phyloP scores from a whole-genome alignment of 228 moss, liverwort and hornwort species.

The Sphagnum magellanicum region DNA sequence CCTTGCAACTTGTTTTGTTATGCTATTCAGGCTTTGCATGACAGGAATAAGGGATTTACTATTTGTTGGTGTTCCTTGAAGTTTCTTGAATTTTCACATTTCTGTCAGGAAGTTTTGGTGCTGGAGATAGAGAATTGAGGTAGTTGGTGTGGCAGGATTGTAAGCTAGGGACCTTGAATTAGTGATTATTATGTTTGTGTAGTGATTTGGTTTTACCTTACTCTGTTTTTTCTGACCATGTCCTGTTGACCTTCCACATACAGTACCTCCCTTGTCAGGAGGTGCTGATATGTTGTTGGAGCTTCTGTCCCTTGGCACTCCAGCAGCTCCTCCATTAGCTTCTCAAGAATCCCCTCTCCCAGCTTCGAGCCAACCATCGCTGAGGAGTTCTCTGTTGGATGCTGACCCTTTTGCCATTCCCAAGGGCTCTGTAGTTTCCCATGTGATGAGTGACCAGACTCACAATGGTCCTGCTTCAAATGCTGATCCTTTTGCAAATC shows the following conservation, averaged over 20 bases:
- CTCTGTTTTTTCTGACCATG: too few relatives aligned
- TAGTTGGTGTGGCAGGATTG: too few relatives aligned
- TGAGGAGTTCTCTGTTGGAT: slow-evolving; percentile 11
- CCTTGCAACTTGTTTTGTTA: too few relatives aligned
- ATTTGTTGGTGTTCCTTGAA: too few relatives aligned
- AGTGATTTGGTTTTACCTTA: too few relatives aligned
- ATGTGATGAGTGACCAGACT: not conserved
- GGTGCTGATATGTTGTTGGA: slow-evolving; percentile 66
- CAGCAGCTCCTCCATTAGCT: slow-evolving; percentile 29
- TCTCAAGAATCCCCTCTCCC: slow-evolving; percentile 12
- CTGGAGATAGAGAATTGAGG: too few relatives aligned
- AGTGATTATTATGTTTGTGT: too few relatives aligned
- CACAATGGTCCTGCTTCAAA: slow-evolving; percentile 11
- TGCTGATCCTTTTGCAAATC: slow-evolving; percentile 35
- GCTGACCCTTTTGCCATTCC: slow-evolving; percentile 18
- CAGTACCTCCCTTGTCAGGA: slow-evolving; percentile 31
- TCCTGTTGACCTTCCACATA: not conserved
- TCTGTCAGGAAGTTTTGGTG: too few relatives aligned
- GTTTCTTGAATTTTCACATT: too few relatives aligned
- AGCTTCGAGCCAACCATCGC: slow-evolving; percentile 7
- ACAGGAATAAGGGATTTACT: too few relatives aligned
- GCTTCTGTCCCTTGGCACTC: slow-evolving; percentile 60
- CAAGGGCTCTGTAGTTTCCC: not conserved
- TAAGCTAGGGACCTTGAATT: too few relatives aligned
- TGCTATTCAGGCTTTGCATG: too few relatives aligned